A percentile compares a stretch with the other conserved stretches of the same genome.
These are phyloP conservation scores for Madurella fahalii DNA, from an alignment of 2,329 filamentous ascomycete genomes.

Conservation along the genomic window DNA sequence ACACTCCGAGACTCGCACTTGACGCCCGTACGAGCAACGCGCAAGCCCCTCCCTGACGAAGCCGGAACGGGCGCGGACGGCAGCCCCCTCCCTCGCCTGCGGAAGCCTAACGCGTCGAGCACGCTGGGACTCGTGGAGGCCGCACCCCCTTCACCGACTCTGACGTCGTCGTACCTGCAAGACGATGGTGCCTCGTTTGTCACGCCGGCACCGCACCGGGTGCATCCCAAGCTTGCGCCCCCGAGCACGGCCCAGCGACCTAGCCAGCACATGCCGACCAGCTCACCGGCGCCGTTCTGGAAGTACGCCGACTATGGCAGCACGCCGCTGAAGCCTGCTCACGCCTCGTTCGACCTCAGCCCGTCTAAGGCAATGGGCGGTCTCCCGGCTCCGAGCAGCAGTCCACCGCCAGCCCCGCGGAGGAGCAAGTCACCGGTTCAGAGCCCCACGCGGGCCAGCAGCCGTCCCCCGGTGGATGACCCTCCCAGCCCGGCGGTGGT, in stretches of 20 bases:
- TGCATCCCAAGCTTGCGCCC: constrained; percentile 70
- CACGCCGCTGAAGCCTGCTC: constrained; percentile 56
- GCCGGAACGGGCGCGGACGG: constrained; percentile 48
- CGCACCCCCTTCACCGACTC: constrained; percentile 54
- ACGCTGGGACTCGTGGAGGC: constrained; percentile 46
- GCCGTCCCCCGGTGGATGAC: constrained; percentile 25
- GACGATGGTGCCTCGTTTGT: constrained; percentile 60
- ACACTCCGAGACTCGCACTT: constrained; percentile 49
- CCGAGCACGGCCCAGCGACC: constrained; percentile 77
- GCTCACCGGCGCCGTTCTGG: constrained; percentile 83
- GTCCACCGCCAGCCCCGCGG: constrained; percentile 44
- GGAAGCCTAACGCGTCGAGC: constrained; percentile 43
- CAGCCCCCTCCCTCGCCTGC: constrained; percentile 57
- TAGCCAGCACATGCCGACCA: constrained; percentile 81
- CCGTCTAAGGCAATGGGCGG: constrained; percentile 48
- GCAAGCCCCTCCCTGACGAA: constrained; percentile 38
- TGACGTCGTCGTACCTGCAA: constrained; percentile 59
- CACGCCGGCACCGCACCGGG: constrained; percentile 68
- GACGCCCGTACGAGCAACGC: constrained; percentile 53
- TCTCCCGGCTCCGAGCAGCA: constrained; percentile 51
- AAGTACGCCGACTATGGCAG: constrained; percentile 75
- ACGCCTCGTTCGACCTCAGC: constrained; percentile 50
- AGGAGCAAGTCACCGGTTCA: constrained; percentile 48
- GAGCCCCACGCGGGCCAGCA: constrained; percentile 43
- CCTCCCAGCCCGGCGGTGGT: constrained; percentile 27